Conservation (phyloP, 2,329 filamentous ascomycete genomes). For the Graphilbum fragrans region DNA sequence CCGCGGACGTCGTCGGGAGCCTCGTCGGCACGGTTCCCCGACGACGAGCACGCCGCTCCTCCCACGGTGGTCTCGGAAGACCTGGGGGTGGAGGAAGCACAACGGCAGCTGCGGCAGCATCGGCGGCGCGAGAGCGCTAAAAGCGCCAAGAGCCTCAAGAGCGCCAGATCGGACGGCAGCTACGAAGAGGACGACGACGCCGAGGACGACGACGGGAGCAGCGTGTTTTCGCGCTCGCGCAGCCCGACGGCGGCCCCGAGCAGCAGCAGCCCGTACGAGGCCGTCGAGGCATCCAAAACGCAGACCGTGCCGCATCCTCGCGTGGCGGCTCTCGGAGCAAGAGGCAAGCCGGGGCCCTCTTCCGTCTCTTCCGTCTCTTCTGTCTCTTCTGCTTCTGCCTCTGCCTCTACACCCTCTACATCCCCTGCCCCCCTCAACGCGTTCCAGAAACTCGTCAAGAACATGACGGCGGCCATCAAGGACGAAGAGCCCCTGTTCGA, state of each 20-base stretch:
- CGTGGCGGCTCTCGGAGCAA: slow-evolving; percentile 9
- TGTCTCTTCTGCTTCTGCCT: background rate
- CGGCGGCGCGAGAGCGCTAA: slow-evolving; percentile 21
- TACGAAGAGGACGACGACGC: slow-evolving; percentile 35
- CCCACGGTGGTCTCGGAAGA: slow-evolving; percentile 31
- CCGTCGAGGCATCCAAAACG: slow-evolving; percentile 4
- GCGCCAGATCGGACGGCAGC: slow-evolving; percentile 29
- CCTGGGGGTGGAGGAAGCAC: slow-evolving; percentile 36
- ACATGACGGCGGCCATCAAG: slow-evolving; percentile 23
- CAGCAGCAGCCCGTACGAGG: slow-evolving; percentile 10
- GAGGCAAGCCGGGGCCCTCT: background rate
- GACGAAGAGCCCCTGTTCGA: slow-evolving; percentile 13
- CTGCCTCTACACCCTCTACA: slow-evolving; percentile 10
- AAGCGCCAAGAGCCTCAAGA: slow-evolving; percentile 24
- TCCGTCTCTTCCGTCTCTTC: slow-evolving; percentile 10
- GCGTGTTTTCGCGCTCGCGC: slow-evolving; percentile 48
- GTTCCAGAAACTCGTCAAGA: slow-evolving; percentile 36
- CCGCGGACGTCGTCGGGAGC: background rate
- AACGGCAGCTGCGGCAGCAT: slow-evolving; percentile 25
- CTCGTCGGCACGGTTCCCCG: background rate
- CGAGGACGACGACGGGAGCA: slow-evolving; percentile 30
- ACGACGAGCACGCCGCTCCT: slow-evolving; percentile 4
- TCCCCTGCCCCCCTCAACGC: slow-evolving; percentile 24
- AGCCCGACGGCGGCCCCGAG: slow-evolving; percentile 40
- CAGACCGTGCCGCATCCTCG: slow-evolving; percentile 6